Conservation (phyloP, 225 moss, liverwort and hornwort species). For the Antitrichia curtipendula region DNA sequence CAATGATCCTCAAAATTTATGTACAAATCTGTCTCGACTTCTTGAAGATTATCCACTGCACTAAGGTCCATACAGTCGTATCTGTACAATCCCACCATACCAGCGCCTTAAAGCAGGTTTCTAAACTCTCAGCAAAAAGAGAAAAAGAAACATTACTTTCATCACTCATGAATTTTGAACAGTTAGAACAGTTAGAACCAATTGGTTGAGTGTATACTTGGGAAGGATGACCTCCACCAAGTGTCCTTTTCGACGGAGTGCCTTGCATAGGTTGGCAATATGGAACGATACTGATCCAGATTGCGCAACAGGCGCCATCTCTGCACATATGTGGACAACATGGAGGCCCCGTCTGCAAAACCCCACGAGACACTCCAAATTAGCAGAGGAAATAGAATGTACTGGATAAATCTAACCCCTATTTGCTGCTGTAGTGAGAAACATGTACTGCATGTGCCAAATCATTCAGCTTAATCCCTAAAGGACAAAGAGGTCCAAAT, state of each 20-base stretch:
- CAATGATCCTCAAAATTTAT: conserved; percentile 41
- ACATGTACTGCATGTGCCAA: neutral
- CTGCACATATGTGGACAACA: conserved; percentile 59
- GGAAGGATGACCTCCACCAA: conserved; percentile 74
- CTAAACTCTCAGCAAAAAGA: neutral
- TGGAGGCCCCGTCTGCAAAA: conserved; percentile 39
- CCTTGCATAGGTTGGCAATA: conserved; percentile 39
- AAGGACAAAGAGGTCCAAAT: neutral
- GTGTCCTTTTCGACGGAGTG: conserved; percentile 52
- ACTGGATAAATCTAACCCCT: neutral
- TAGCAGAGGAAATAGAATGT: neutral
- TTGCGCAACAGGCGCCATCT: conserved; percentile 52
- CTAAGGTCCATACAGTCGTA: conserved; percentile 45
- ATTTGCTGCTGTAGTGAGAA: neutral
- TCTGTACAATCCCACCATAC: conserved; percentile 8
- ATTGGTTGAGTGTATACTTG: conserved; percentile 29
- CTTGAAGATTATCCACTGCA: conserved; percentile 34
- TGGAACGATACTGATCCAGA: conserved; percentile 28
- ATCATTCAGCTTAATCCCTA: neutral
- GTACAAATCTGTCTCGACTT: conserved; percentile 50
- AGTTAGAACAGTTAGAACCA: neutral
- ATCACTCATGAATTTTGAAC: neutral
- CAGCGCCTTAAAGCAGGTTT: neutral
- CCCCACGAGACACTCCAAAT: neutral
- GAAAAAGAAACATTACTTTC: neutral